Base-by-base conservation (phyloP, 768 basidiomycete species). In the Suillus decipiens region DNA sequence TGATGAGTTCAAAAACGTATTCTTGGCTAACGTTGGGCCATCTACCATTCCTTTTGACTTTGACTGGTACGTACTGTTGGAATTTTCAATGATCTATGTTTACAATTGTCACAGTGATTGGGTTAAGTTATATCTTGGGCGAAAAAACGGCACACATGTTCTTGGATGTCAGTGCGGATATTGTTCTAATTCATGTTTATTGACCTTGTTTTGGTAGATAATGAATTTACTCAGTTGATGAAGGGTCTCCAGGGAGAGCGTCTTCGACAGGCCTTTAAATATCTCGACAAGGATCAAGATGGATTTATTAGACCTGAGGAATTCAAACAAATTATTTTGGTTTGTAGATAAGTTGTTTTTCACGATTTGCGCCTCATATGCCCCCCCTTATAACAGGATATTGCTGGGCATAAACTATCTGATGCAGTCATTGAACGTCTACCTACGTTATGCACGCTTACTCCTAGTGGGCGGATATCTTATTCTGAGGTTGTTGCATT, bases 171-270 rank as follows among this genome's bases (percentile, higher is more conserved):
- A 70, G 90, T 82, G 7, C 7, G 14, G 50, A n/a, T 24, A 41
- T 60, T 48, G 51, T 24, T 48, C 24, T 31, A 33, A 54, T 65
- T 37, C 8, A 50, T 33, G 36, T 28, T 55, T 11, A 24, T 62
- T 54, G 50, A 22, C 31, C 47, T 14, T 34, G 15, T 43, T 10
- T 45, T 14, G 11, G 6, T 68, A 95, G 92, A 96, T 79, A 92
- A 92, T 73, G 96, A 99, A 77, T 99, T 99, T 78, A 97, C 95
- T 36, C 96, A 98, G 78, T 80, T 99, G 64, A 97, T 99, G 94
- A 99, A 98, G 77, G 96, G 95, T 48, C 84, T 98, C 61, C 97
- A 98, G 79, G 97, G 96, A 71, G 97, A 99, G 78, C 89, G 97
- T 37, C 81, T 99, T 61, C 91, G 97, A 64, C 97, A 99, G 78